Conservation (phyloP, 2,329 filamentous ascomycete species). For the Stromatinia cepivora region DNA sequence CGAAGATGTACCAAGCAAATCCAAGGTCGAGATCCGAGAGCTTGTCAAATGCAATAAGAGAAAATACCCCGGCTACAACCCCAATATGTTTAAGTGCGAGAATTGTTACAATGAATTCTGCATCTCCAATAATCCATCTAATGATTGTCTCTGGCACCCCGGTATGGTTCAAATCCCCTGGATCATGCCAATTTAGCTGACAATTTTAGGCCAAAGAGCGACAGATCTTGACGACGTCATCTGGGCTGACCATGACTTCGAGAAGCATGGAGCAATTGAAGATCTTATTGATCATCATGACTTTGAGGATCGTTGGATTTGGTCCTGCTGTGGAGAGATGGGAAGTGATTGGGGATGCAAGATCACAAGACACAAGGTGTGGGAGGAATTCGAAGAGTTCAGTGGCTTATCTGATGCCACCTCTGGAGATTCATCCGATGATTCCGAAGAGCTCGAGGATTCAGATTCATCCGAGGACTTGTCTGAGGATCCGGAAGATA, state of each 20-base stretch:
- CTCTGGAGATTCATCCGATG: neutral
- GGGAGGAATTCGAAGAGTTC: neutral
- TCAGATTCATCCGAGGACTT: neutral
- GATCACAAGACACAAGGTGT: neutral
- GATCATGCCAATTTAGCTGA: neutral
- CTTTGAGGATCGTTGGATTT: slow-evolving; percentile 10
- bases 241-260: neutral
- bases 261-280: neutral
- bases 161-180: neutral
- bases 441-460: neutral
- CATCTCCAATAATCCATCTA: neutral
- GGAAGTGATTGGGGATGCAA: slow-evolving; percentile 9
- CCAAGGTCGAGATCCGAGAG: neutral
- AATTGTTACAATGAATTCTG: neutral
- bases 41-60: neutral
- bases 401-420: neutral
- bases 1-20: neutral
- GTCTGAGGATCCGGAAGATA: neutral
- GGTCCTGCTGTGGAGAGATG: slow-evolving; percentile 4
- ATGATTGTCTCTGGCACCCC: slow-evolving; percentile 6
- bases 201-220: neutral
- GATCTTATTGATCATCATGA: neutral
- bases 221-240: neutral
- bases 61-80: neutral
- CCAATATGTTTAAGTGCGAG: neutral